Conservation (phyloP, 2,329 filamentous ascomycete species). For the Rutstroemia sydowiana region DNA sequence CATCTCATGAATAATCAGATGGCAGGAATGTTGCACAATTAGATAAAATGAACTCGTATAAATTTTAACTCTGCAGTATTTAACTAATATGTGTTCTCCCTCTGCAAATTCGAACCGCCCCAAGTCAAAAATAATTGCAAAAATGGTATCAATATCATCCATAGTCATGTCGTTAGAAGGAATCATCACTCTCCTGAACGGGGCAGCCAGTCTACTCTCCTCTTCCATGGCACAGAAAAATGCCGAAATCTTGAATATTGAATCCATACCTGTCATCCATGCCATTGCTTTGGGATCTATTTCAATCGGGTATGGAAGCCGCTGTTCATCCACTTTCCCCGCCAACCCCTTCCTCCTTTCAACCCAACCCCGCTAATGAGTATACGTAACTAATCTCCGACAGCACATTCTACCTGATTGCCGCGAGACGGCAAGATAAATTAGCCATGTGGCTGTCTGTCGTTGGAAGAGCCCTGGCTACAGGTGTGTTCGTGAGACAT, state of each 20-base stretch:
- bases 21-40: neutral
- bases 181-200: slow-evolving; percentile 1
- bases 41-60: neutral
- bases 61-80: no score
- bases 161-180: neutral
- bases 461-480: neutral
- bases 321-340: neutral
- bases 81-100: neutral
- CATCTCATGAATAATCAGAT: neutral
- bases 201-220: neutral
- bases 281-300: neutral
- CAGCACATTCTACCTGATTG: slow-evolving; percentile 2
- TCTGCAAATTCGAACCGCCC: neutral
- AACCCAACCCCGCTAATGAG: neutral
- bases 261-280: slow-evolving; percentile 3
- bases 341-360: neutral
- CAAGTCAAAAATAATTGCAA: neutral
- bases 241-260: neutral
- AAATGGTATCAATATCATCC: slow-evolving; percentile 2
- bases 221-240: neutral
- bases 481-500: neutral
- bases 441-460: slow-evolving; percentile 2
- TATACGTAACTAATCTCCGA: neutral
- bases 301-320: neutral
- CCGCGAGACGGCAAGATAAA: neutral